Base-by-base conservation (phyloP, 2,329 filamentous ascomycete genomes). In the Diaporthe citrichinensis region DNA sequence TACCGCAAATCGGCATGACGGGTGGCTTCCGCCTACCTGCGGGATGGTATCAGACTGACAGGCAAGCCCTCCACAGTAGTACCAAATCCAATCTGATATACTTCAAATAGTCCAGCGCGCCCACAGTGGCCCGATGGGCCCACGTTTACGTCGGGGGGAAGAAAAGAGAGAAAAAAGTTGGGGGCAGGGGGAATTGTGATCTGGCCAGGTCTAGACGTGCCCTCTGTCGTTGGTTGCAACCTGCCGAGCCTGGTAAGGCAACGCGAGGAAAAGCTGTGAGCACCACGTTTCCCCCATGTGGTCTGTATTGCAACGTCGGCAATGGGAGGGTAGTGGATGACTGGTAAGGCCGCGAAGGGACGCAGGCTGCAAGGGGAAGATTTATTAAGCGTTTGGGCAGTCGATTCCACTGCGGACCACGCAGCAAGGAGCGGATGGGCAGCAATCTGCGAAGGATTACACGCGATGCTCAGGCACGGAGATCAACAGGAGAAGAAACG, bases 51-150 rank as follows among this genome's bases (percentile, higher is more conserved):
- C 31, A 10, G 12, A n/a, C 31, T 25, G 46, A 49, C 46, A 34
- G 62, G 44, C 31, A 39, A 39, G 34, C 9, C 62, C 31, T 28
- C 31, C 62, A 68, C 62, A 28, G 46, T 53, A 53, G 46, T 25
- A 10, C 28, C 31, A 20, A 68, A 68, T 68, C 31, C 65, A 68
- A 68, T 68, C 46, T 25, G 65, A 53, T 53, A 53, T 68, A 68
- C 65, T 68, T 68, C 65, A 68, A 68, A 53, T 53, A 68, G 46
- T 68, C 5, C 65, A 25, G 34, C 28, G 10, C 23, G 14, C 31
- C 65, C n/a, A 15, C 46, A 5, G 15, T 49, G 28, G 15, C 3
- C 46, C 31, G 65, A 68, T 28, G 31, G 20, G 46, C 31, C 28
- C 65, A 25, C 46, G 46, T 53, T 15, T 20, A n/a, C 2, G 20